Evolutionary conservation across 2,329 filamentous ascomycete genomes (phyloP).

Genomic region (Exserohilum turcica): DNA sequence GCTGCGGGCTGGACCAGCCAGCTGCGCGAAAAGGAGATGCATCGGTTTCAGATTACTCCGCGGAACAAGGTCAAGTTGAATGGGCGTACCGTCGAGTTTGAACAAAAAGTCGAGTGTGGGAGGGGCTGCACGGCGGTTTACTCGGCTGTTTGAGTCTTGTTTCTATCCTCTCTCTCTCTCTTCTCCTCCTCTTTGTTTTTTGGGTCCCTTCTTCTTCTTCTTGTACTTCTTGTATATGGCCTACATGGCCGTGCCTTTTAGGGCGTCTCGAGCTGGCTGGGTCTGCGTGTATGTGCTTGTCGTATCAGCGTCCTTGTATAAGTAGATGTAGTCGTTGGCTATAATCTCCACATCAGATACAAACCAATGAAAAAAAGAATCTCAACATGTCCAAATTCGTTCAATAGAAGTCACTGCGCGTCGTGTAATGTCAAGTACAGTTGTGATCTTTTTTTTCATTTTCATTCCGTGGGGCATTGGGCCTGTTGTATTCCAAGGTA

Average conservation of each 20-base stretch:
- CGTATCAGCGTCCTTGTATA: neutral
- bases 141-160: conserved; percentile 15
- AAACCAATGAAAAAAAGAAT: neutral
- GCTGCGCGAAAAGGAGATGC: conserved; percentile 67
- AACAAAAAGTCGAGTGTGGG: conserved; percentile 89
- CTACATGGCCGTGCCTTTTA: conserved; percentile 7
- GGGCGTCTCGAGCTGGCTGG: neutral
- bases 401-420: too few species aligned
- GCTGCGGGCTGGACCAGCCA: conserved; percentile 40
- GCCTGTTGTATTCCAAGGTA: too few species aligned
- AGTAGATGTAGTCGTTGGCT: neutral
- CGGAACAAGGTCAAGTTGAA: conserved; percentile 70
- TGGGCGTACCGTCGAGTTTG: conserved; percentile 73
- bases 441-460: too few species aligned
- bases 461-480: too few species aligned
- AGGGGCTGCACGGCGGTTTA: conserved; percentile 71
- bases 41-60: conserved; percentile 82
- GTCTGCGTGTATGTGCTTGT: neutral
- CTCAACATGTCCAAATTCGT: too few species aligned
- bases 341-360: conserved; percentile 2
- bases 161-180: neutral
- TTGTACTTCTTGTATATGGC: neutral
- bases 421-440: too few species aligned
- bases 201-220: too few species aligned
- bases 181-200: too few species aligned